Evolutionary conservation across 148 eudicot species (phyloP).

Genomic region (Persicaria tinctoria): DNA sequence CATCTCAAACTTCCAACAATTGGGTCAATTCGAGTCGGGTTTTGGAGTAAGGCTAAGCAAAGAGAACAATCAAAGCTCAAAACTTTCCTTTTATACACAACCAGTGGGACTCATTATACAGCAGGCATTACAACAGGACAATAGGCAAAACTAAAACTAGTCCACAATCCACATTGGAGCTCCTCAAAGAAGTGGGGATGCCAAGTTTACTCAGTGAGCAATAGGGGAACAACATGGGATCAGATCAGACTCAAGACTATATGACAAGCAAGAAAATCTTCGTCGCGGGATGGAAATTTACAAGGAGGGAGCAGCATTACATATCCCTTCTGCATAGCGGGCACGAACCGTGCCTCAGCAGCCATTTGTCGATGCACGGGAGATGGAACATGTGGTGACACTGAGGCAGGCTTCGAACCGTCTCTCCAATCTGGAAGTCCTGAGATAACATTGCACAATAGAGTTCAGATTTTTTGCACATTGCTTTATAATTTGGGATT

Average conservation of each 20-base stretch:
- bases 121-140: background rate
- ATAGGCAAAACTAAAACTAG: constrained; percentile 2
- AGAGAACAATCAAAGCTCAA: background rate
- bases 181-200: constrained; percentile 1
- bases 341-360: constrained; percentile 86
- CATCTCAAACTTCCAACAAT: background rate
- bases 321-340: constrained; percentile 93
- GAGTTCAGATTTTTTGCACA: background rate
- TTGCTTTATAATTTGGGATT: background rate
- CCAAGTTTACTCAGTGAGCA: background rate
- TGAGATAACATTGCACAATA: constrained; percentile 15
- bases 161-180: constrained; percentile 11
- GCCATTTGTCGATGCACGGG: constrained; percentile 96
- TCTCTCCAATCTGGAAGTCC: constrained; percentile 92
- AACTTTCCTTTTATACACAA: constrained; percentile 6
- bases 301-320: constrained; percentile 30
- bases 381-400: constrained; percentile 94
- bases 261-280: constrained; percentile 4
- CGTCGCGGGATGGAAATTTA: constrained; percentile 19
- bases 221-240: constrained; percentile 12
- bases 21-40: no score
- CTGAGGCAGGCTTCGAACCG: constrained; percentile 74
- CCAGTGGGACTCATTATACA: constrained; percentile 10
- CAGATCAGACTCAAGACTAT: background rate
- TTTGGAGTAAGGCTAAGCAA: background rate